Evolutionary conservation across 139 green algal genomes (phyloP), one percentile per base, ranked within the genome.

Genomic region (Chlorella sp.): DNA sequence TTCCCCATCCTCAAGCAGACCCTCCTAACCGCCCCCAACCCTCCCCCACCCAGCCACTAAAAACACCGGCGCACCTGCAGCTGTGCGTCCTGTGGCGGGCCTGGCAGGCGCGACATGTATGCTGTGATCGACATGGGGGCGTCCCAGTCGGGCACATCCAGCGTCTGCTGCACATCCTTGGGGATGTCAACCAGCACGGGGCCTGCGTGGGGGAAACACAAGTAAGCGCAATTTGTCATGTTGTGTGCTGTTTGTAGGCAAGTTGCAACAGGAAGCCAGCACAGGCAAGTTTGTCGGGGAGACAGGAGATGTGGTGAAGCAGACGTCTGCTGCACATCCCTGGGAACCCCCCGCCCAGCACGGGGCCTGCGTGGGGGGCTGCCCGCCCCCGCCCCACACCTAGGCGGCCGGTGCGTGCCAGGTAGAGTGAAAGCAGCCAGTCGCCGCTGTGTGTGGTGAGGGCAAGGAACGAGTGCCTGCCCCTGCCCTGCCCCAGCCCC

Each of bases 121-220:
- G 95, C 95, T 30, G 88, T 73, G 85, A 99, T 95, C 61, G 88
- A 89, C 96, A 99, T 98, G 78, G 96, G 93, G 71, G 90, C 86
- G 64, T 97, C 93, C 96, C 97, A 99, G 91, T 99, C 95, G 19
- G 98, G 98, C 64, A 99, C 92, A 4, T 91, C 93, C 94, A 99
- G 94, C 94, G 96, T 94, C 95, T 99, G 98, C 95, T 99, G 98
- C 30, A 99, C 93, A 90, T 99, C 98, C 95, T 99, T 99, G 83
- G 98, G 98, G 28, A 99, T 95, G 90, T 99, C 98, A 15, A 99
- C 94, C 87, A 99, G 96, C 83, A 99, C 97, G 14, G 97, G 97
- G 66, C 97, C 95, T 90, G 88, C 79, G 34, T 30, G 30, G 14
- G 53, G n/a, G 32, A 53, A 36, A 48, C 5, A 80, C 15, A 76